Conservation (phyloP, 1,284 basidiomycete species). For the Sparassis latifolia region DNA sequence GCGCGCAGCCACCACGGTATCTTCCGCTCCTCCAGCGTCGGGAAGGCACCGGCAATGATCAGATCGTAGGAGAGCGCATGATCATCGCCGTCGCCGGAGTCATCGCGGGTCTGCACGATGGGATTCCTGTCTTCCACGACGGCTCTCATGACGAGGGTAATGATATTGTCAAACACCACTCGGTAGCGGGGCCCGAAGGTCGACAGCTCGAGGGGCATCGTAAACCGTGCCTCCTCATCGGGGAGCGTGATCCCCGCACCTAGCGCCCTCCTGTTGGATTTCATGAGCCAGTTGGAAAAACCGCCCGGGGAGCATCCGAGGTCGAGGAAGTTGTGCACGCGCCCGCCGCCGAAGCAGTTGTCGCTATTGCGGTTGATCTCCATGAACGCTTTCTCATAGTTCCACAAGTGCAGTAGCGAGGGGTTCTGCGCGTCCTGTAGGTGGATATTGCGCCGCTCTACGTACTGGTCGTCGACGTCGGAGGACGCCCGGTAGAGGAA, state of each 20-base stretch:
- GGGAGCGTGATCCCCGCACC: constrained; percentile 16
- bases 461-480: constrained; percentile 4
- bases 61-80: constrained; percentile 8
- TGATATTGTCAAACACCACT: constrained; percentile 7
- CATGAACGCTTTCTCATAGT: constrained; percentile 3
- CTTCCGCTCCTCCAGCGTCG: constrained; percentile 4
- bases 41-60: constrained; percentile 14
- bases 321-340: constrained; percentile 13
- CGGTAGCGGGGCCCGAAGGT: constrained; percentile 2
- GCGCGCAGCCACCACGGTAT: constrained; percentile 4
- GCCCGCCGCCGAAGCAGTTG: constrained; percentile 4
- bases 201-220: constrained; percentile 3
- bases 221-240: constrained; percentile 6
- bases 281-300: constrained; percentile 15
- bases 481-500: constrained; percentile 4
- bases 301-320: constrained; percentile 18
- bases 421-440: background rate
- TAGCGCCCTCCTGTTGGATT: constrained; percentile 7
- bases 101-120: background rate
- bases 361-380: constrained; percentile 1
- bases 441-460: background rate
- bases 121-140: constrained; percentile 1
- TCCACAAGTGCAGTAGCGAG: background rate
- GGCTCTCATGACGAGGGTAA: background rate
- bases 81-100: background rate